Percentiles rank a stretch among this genome's conserved stretches.
Evolutionary conservation across 495 filamentous ascomycete species (phyloP).

Genomic region (Trichoderma asperelloides): DNA sequence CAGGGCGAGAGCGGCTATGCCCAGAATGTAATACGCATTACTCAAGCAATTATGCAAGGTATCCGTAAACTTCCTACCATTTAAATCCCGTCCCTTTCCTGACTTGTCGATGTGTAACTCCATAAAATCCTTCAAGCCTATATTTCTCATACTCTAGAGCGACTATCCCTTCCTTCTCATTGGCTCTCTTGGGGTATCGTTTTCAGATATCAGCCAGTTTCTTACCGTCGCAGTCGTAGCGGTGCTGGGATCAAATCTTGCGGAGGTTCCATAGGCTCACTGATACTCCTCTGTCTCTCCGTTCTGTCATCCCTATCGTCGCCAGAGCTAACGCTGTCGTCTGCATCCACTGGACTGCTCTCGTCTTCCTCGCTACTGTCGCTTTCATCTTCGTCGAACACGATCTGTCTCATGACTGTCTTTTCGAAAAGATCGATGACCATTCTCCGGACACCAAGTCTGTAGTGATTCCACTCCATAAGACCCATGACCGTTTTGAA

Average conservation of each 20-base stretch:
- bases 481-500: conserved; percentile 78
- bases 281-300: conserved; percentile 44
- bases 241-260: neutral
- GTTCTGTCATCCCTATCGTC: conserved; percentile 36
- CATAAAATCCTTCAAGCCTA: neutral
- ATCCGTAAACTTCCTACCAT: no score
- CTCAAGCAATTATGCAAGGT: no score
- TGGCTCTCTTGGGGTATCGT: neutral
- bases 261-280: conserved; percentile 30
- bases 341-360: conserved; percentile 11
- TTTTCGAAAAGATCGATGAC: conserved; percentile 92
- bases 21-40: no score
- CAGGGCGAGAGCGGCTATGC: no score
- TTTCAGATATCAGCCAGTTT: neutral
- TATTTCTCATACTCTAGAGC: neutral
- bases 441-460: conserved; percentile 73
- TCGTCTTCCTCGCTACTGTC: conserved; percentile 9
- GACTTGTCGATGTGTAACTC: neutral
- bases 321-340: conserved; percentile 23
- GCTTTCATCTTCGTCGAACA: conserved; percentile 46
- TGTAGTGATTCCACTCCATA: conserved; percentile 85
- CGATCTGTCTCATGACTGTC: conserved; percentile 70
- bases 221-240: neutral
- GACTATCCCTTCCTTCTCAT: neutral
- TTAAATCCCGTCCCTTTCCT: no score